phyloP scores from a whole-genome alignment of 192 early-diverging fungal genomes.

The Pilaira anomala region DNA sequence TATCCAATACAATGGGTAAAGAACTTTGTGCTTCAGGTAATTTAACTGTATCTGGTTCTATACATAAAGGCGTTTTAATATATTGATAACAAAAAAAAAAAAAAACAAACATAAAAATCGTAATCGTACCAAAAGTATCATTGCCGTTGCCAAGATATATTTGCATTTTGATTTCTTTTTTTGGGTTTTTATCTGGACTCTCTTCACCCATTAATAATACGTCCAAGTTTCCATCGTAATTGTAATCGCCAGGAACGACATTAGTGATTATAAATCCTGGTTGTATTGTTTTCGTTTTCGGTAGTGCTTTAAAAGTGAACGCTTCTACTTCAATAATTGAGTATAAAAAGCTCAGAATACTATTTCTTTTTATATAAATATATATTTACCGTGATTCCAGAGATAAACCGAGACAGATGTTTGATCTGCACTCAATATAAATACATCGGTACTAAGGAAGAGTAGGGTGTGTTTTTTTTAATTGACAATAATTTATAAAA shows the following conservation, averaged over 20 bases:
- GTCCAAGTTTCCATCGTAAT: constrained; percentile 87
- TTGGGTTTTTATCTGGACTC: constrained; percentile 17
- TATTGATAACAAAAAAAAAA: not conserved
- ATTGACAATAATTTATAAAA: not conserved
- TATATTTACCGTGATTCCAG: constrained; percentile 61
- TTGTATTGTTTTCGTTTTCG: constrained; percentile 25
- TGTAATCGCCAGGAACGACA: constrained; percentile 82
- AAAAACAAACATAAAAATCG: too few species aligned
- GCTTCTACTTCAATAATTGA: constrained; percentile 22
- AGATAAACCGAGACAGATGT: constrained; percentile 61
- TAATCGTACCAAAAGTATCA: constrained; percentile 47
- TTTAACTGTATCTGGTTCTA: constrained; percentile 37
- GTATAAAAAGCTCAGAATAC: not conserved
- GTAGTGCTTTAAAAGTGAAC: constrained; percentile 24
- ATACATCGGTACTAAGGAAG: constrained; percentile 69
- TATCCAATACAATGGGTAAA: constrained; percentile 64
- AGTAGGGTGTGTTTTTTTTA: too few species aligned
- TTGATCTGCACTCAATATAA: constrained; percentile 69
- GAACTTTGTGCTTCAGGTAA: constrained; percentile 42
- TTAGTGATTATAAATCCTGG: constrained; percentile 59
- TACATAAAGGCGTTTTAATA: not conserved
- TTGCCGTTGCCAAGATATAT: constrained; percentile 72
- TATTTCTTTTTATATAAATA: not conserved
- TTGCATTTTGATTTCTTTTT: constrained; percentile 56
- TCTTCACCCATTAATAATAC: constrained; percentile 71